These are phyloP conservation scores for Lophium mytilinum DNA, from an alignment of 495 filamentous ascomycete species.

Conservation along the genomic window DNA sequence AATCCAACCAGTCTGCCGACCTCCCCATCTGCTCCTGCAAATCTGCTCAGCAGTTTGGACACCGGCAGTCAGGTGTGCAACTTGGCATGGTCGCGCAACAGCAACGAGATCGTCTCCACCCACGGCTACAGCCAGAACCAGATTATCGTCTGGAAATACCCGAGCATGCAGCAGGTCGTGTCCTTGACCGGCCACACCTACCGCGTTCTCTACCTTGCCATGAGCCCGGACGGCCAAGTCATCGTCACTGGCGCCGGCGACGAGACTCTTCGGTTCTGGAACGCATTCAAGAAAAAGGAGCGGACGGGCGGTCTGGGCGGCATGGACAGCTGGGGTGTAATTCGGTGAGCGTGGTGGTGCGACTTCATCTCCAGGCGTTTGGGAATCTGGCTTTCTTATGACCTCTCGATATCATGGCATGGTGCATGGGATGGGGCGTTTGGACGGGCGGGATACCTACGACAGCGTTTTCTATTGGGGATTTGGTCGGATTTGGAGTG, in stretches of 20 bases:
- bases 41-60: constrained; percentile 46
- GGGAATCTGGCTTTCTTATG: neutral
- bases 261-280: constrained; percentile 95
- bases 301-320: constrained; percentile 17
- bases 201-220: constrained; percentile 88
- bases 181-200: constrained; percentile 94
- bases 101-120: constrained; percentile 92
- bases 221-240: constrained; percentile 89
- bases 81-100: constrained; percentile 89
- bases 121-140: constrained; percentile 98
- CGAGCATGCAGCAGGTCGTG: constrained; percentile 91
- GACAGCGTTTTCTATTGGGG: neutral
- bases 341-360: constrained; percentile 6
- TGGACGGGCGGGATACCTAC: neutral
- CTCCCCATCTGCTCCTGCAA: constrained; percentile 19
- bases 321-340: constrained; percentile 24
- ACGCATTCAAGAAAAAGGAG: constrained; percentile 71
- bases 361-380: neutral
- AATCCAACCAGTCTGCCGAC: constrained; percentile 4
- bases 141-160: constrained; percentile 98
- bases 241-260: constrained; percentile 96
- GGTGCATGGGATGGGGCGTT: neutral
- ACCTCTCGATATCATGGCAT: neutral
- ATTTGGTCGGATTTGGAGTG: too few relatives aligned
- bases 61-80: constrained; percentile 98